Percentiles rank a stretch among this genome's conserved stretches.
Conservation (phyloP, 345 rosid genomes). For the Linum tenue region DNA sequence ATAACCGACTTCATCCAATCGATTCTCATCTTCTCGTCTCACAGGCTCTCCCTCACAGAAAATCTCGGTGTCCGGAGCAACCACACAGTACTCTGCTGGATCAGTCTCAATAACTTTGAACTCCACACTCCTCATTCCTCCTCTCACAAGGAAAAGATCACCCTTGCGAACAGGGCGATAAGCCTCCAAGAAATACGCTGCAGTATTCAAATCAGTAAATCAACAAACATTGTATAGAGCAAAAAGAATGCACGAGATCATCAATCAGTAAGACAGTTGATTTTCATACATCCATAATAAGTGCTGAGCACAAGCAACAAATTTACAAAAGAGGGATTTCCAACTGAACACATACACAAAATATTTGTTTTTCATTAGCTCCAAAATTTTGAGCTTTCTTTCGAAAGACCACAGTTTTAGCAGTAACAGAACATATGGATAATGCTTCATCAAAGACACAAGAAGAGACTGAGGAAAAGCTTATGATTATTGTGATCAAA, state of each 20-base stretch:
- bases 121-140: conserved; percentile 11
- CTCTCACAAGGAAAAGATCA: conserved; percentile 11
- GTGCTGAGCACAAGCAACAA: not conserved
- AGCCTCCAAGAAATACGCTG: conserved; percentile 11
- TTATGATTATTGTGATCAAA: not conserved
- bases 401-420: no score
- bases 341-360: no score
- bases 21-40: conserved; percentile 6
- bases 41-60: conserved; percentile 12
- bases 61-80: conserved; percentile 10
- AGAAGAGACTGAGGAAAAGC: not conserved
- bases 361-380: no score
- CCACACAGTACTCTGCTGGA: conserved; percentile 12
- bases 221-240: not conserved
- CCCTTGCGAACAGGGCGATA: conserved; percentile 11
- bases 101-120: conserved; percentile 12
- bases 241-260: no score
- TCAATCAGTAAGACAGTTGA: no score
- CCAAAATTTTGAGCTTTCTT: no score
- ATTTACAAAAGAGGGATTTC: not conserved
- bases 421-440: no score
- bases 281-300: not conserved
- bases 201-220: not conserved
- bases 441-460: no score
- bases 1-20: conserved; percentile 10